A percentile compares a stretch with the other conserved stretches of the same genome.
These are phyloP conservation scores for Globisporangium acanthophoron DNA, from an alignment of 352 stramenopile species.

Conservation along the genomic window DNA sequence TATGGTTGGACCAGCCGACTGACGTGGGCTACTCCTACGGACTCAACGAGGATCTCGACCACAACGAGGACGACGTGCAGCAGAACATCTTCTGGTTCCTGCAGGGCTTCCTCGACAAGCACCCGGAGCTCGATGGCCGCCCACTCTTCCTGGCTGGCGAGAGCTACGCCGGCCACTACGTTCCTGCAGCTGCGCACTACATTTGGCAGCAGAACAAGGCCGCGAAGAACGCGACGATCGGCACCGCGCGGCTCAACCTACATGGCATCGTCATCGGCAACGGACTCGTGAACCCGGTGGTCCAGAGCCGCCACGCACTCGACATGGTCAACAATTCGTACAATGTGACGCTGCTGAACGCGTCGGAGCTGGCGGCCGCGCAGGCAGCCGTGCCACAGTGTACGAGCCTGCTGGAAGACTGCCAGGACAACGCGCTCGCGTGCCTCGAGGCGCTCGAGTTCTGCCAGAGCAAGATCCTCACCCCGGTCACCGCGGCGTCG, in stretches of 20 bases:
- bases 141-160: slow-evolving; percentile 30
- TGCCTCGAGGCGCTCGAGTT: slow-evolving; percentile 1
- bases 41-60: slow-evolving; percentile 15
- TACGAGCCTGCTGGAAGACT: background rate
- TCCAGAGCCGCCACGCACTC: slow-evolving; percentile 31
- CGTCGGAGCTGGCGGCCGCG: slow-evolving; percentile 16
- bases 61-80: slow-evolving; percentile 30
- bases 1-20: slow-evolving; percentile 38
- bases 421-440: slow-evolving; percentile 2
- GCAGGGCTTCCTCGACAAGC: slow-evolving; percentile 27
- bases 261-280: slow-evolving; percentile 38
- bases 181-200: slow-evolving; percentile 27
- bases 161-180: slow-evolving; percentile 36
- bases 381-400: background rate
- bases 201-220: slow-evolving; percentile 22
- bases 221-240: slow-evolving; percentile 1
- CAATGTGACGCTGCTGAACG: slow-evolving; percentile 56
- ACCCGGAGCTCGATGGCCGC: slow-evolving; percentile 25
- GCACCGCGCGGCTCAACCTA: slow-evolving; percentile 19
- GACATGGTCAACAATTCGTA: slow-evolving; percentile 72
- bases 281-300: slow-evolving; percentile 24
- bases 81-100: slow-evolving; percentile 38
- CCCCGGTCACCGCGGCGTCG: background rate
- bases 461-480: background rate
- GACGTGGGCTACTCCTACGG: slow-evolving; percentile 31